These are phyloP conservation scores for Funneliformis caledonium DNA, from an alignment of 371 early-diverging fungal species.

Conservation along the genomic window DNA sequence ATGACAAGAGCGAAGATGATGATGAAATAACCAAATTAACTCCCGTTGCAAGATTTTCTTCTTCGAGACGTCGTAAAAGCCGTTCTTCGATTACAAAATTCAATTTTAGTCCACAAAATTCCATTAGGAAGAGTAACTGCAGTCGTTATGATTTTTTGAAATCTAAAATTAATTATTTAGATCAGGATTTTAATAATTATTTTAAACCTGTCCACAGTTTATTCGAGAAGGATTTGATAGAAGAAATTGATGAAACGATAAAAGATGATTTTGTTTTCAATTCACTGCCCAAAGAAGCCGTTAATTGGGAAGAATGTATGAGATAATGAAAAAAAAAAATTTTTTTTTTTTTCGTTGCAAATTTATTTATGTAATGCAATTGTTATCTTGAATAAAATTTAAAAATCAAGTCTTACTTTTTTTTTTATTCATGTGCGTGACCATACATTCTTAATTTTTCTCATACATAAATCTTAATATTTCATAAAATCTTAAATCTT, in stretches of 20 bases:
- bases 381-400: no score
- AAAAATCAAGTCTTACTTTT: no score
- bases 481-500: no score
- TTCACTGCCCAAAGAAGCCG: not conserved
- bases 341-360: no score
- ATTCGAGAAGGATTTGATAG: not conserved
- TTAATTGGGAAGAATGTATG: not conserved
- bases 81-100: not conserved
- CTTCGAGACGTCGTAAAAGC: no score
- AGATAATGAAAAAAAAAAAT: no score
- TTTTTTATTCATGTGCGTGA: no score
- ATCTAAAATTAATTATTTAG: not conserved
- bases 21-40: not conserved
- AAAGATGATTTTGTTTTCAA: not conserved
- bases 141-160: not conserved
- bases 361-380: no score
- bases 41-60: not conserved
- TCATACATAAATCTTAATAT: no score
- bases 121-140: not conserved
- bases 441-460: no score
- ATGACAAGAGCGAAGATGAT: no score
- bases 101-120: not conserved
- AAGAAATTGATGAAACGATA: not conserved
- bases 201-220: not conserved
- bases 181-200: not conserved